These are phyloP conservation scores for Hura crepitans DNA, from an alignment of 441 rosid species.

Conservation along the genomic window DNA sequence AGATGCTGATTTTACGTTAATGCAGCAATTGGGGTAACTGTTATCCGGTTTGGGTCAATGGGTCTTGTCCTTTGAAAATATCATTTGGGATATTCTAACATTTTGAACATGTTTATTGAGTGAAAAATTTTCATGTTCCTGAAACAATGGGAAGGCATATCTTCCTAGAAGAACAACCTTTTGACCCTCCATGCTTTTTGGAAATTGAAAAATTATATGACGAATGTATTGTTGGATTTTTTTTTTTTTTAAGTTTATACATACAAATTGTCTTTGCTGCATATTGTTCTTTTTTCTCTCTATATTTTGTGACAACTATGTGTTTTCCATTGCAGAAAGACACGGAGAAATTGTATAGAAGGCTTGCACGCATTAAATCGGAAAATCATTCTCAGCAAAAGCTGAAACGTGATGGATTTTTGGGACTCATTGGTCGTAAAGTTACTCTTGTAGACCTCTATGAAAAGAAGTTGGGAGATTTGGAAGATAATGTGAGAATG, in stretches of 20 bases:
- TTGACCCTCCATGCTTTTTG: neutral
- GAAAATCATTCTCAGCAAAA: conserved; percentile 32
- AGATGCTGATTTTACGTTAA: conserved; percentile 1
- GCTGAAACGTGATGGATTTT: conserved; percentile 52
- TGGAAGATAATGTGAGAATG: conserved; percentile 58
- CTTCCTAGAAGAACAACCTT: neutral
- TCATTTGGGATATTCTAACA: neutral
- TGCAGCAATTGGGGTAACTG: neutral
- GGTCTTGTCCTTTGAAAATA: too few species aligned
- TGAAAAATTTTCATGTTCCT: neutral
- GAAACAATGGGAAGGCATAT: neutral
- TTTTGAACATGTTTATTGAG: neutral
- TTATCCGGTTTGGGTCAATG: neutral
- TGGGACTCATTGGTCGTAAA: conserved; percentile 66
- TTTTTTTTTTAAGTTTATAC: neutral
- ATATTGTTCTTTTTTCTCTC: neutral
- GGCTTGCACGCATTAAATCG: conserved; percentile 51
- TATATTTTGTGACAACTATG: conserved; percentile 13
- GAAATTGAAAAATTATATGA: neutral
- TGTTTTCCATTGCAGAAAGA: conserved; percentile 43
- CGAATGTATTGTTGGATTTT: neutral
- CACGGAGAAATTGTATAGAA: conserved; percentile 57
- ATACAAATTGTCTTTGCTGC: conserved; percentile 5
- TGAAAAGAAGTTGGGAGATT: conserved; percentile 60
- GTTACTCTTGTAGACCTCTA: conserved; percentile 55